Conservation (phyloP, 306 rosid species). For the Cucurbita pepo region DNA sequence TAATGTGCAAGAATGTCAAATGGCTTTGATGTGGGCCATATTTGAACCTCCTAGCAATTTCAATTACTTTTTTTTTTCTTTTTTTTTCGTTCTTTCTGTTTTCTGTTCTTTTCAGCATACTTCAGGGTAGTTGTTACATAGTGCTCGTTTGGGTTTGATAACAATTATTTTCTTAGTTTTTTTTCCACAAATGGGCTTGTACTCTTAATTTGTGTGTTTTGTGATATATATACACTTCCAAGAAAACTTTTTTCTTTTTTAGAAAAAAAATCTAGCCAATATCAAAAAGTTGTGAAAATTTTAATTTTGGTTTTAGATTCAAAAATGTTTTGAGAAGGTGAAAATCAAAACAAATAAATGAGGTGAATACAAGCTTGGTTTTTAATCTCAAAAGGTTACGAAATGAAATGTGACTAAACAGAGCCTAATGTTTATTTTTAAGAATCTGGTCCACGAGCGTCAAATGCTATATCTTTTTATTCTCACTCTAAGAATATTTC, state of each 20-base stretch:
- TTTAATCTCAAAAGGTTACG: background rate
- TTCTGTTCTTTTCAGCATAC: background rate
- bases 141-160: background rate
- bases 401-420: background rate
- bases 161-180: background rate
- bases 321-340: background rate
- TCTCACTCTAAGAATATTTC: background rate
- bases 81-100: background rate
- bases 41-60: background rate
- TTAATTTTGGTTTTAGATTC: background rate
- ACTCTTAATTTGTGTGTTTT: background rate
- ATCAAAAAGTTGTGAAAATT: background rate
- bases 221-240: background rate
- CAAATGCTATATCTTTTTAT: background rate
- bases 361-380: background rate
- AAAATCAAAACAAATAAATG: background rate
- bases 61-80: background rate
- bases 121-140: background rate
- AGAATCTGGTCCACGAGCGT: background rate
- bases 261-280: background rate
- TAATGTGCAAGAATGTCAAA: background rate
- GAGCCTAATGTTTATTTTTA: background rate
- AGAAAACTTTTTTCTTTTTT: background rate
- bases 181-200: background rate
- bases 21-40: background rate